Conservation (phyloP, 768 basidiomycete genomes). For the Daedalea quercina region DNA sequence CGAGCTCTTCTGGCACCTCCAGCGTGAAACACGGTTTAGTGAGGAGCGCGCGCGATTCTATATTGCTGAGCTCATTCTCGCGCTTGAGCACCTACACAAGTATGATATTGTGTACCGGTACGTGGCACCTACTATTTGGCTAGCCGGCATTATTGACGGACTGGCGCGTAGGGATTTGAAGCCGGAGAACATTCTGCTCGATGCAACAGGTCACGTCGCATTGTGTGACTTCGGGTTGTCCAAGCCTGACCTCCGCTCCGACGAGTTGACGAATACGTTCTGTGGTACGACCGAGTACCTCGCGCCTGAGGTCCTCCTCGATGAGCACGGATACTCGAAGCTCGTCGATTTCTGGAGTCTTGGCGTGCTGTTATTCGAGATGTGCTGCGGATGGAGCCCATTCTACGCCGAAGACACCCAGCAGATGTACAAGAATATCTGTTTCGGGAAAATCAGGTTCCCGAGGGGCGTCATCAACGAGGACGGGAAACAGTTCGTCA, state of each 20-base stretch:
- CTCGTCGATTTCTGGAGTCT: constrained; percentile 98
- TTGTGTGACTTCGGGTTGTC: constrained; percentile 98
- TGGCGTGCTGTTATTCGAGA: constrained; percentile 95
- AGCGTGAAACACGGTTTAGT: constrained; percentile 88
- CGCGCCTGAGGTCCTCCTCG: constrained; percentile 96
- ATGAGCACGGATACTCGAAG: constrained; percentile 97
- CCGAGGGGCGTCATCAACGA: constrained; percentile 95
- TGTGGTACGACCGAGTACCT: constrained; percentile 99
- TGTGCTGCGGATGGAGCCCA: constrained; percentile 99
- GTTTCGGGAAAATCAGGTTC: constrained; percentile 98
- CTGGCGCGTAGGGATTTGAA: constrained; percentile 70
- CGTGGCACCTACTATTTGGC: constrained; percentile 24
- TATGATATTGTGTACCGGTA: constrained; percentile 92
- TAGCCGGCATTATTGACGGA: constrained; percentile 1
- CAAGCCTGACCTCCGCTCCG: constrained; percentile 88
- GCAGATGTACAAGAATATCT: constrained; percentile 99
- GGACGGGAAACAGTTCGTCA: constrained; percentile 98
- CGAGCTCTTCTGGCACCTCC: constrained; percentile 97
- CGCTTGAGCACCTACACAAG: constrained; percentile 95
- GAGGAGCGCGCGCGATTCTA: constrained; percentile 96
- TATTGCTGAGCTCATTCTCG: constrained; percentile 91
- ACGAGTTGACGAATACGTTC: constrained; percentile 98
- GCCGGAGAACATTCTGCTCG: constrained; percentile 96
- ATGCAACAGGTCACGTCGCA: constrained; percentile 97
- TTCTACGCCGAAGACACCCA: constrained; percentile 99